Evolutionary conservation across 2,329 filamentous ascomycete species (phyloP).

Genomic region (Rosellinia necatrix): DNA sequence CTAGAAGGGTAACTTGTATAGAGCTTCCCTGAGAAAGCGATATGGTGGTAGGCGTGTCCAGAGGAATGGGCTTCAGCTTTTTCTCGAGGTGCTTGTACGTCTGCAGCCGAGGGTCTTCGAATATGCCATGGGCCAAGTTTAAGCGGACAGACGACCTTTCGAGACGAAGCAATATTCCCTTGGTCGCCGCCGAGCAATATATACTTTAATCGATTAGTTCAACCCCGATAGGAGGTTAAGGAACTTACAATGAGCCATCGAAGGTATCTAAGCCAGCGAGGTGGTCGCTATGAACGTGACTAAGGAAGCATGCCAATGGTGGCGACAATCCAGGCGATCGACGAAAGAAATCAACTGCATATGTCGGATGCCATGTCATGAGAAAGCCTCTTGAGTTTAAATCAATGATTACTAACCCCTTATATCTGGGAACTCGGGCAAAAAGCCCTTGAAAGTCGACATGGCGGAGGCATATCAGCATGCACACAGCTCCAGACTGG

Average conservation of each 20-base stretch:
- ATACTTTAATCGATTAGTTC: slow-evolving; percentile 52
- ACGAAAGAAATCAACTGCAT: slow-evolving; percentile 89
- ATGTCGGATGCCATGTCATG: slow-evolving; percentile 15
- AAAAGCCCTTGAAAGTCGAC: slow-evolving; percentile 77
- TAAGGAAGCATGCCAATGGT: slow-evolving; percentile 84
- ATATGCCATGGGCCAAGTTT: slow-evolving; percentile 77
- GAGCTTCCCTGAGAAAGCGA: slow-evolving; percentile 70
- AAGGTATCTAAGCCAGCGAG: slow-evolving; percentile 78
- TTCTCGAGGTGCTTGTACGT: slow-evolving; percentile 77
- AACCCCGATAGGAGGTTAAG: not conserved
- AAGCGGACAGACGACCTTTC: slow-evolving; percentile 80
- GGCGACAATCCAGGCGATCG: slow-evolving; percentile 54
- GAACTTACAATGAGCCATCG: slow-evolving; percentile 70
- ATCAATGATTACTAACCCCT: slow-evolving; percentile 54
- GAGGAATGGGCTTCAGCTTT: slow-evolving; percentile 76
- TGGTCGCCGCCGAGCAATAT: slow-evolving; percentile 86
- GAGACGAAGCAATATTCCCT: slow-evolving; percentile 77
- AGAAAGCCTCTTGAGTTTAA: not conserved
- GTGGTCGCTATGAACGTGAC: slow-evolving; percentile 92
- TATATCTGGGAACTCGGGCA: slow-evolving; percentile 80
- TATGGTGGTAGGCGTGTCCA: slow-evolving; percentile 78
- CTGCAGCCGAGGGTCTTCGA: slow-evolving; percentile 70
- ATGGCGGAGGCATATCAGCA: slow-evolving; percentile 49
- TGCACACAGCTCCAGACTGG: not conserved
- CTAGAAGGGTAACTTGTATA: slow-evolving; percentile 83